Percentiles rank a stretch among this genome's conserved stretches.
Conservation (phyloP, 2,329 filamentous ascomycete species). For the Aspergillus felis region DNA sequence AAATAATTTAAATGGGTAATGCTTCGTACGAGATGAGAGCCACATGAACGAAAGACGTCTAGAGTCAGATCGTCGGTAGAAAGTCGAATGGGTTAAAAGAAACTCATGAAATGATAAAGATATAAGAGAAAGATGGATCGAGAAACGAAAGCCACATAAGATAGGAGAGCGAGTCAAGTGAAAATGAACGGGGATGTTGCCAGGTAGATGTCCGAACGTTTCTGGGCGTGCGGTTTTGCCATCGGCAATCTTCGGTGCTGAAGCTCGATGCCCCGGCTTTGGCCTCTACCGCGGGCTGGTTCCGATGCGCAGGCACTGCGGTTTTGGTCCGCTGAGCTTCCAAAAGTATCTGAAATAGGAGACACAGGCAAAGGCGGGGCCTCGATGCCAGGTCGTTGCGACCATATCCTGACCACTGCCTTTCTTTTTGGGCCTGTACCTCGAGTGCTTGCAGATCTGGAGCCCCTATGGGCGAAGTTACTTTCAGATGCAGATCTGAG, state of each 20-base stretch:
- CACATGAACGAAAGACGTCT: background rate
- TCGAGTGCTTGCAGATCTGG: background rate
- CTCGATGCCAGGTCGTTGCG: background rate
- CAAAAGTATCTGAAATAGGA: background rate
- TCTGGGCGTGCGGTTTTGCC: slow-evolving; percentile 13
- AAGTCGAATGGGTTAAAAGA: background rate
- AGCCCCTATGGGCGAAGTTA: background rate
- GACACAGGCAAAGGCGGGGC: background rate
- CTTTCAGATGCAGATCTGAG: background rate
- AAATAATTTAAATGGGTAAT: background rate
- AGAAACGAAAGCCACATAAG: background rate
- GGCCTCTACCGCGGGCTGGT: slow-evolving; percentile 19
- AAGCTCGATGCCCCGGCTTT: slow-evolving; percentile 22
- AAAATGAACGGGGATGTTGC: slow-evolving; percentile 9
- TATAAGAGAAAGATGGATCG: background rate
- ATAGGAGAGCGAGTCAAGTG: slow-evolving; percentile 3
- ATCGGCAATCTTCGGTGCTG: slow-evolving; percentile 17
- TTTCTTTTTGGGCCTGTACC: background rate
- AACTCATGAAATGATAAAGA: background rate
- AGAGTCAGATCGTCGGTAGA: background rate
- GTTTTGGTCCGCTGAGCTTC: background rate
- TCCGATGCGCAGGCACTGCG: slow-evolving; percentile 6
- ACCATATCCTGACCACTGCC: background rate
- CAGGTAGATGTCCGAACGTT: slow-evolving; percentile 13
- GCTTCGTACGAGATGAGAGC: background rate